A percentile compares a stretch with the other conserved stretches of the same genome.
Evolutionary conservation across 2,329 filamentous ascomycete genomes (phyloP).

Genomic region (Colletotrichum sublineola): DNA sequence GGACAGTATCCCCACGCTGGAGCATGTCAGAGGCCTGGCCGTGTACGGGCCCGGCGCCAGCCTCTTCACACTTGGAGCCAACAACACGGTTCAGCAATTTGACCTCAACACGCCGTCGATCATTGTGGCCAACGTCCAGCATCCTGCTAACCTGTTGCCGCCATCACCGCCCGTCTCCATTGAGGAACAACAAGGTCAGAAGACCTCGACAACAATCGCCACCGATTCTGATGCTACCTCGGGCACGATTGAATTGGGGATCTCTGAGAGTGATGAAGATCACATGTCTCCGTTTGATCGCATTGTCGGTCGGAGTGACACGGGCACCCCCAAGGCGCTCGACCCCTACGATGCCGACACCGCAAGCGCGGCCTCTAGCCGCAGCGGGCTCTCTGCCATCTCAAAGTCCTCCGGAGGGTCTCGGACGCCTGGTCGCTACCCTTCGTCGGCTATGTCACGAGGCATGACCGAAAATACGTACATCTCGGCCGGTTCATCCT

Average conservation of each 20-base stretch:
- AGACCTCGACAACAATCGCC: slow-evolving; percentile 60
- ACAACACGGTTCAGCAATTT: slow-evolving; percentile 94
- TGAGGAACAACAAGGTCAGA: slow-evolving; percentile 74
- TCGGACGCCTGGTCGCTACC: slow-evolving; percentile 63
- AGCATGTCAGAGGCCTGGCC: slow-evolving; percentile 84
- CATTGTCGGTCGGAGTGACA: slow-evolving; percentile 78
- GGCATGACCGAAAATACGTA: slow-evolving; percentile 74
- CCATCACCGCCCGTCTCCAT: slow-evolving; percentile 87
- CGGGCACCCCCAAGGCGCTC: slow-evolving; percentile 65
- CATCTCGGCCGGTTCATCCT: slow-evolving; percentile 75
- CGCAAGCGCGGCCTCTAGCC: slow-evolving; percentile 75
- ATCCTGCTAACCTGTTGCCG: slow-evolving; percentile 82
- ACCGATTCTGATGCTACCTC: slow-evolving; percentile 68
- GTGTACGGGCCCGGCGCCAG: slow-evolving; percentile 92
- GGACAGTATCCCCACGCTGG: slow-evolving; percentile 87
- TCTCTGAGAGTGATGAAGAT: slow-evolving; percentile 83
- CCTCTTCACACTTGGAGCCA: slow-evolving; percentile 89
- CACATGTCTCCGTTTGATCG: slow-evolving; percentile 81
- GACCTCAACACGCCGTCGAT: slow-evolving; percentile 86
- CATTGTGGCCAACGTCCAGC: slow-evolving; percentile 89
- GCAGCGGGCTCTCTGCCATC: slow-evolving; percentile 69
- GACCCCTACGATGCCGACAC: slow-evolving; percentile 70
- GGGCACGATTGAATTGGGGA: slow-evolving; percentile 67
- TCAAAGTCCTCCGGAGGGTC: slow-evolving; percentile 69
- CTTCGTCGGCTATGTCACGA: slow-evolving; percentile 65